These are phyloP conservation scores for Dovyalis caffra DNA, from an alignment of 345 rosid species.

Conservation along the genomic window DNA sequence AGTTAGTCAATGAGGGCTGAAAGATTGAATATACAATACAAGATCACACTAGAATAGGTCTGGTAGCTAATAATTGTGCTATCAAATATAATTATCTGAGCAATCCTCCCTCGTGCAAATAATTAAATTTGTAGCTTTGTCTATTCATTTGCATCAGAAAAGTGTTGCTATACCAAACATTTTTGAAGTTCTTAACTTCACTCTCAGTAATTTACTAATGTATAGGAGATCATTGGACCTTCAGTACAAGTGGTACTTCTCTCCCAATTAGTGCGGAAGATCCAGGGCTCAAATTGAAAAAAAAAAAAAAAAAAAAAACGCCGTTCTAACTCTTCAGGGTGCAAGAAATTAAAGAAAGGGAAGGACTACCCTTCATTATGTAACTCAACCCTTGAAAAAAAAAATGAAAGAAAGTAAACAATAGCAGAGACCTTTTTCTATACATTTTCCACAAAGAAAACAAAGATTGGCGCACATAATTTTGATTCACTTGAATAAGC, in stretches of 20 bases:
- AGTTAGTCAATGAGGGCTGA: constrained; percentile 8
- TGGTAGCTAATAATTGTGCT: background rate
- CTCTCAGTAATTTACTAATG: background rate
- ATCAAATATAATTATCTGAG: background rate
- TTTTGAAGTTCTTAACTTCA: background rate
- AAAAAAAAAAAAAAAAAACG: too few relatives aligned
- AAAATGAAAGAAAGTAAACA: background rate
- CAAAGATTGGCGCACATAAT: background rate
- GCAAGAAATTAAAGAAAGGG: too few relatives aligned
- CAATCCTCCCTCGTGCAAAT: background rate
- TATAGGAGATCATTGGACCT: background rate
- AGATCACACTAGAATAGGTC: background rate
- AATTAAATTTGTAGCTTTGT: background rate
- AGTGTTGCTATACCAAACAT: background rate
- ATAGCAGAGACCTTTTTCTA: background rate
- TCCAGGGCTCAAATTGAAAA: background rate
- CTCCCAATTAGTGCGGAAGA: background rate
- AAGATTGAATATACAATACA: background rate
- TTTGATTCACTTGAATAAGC: background rate
- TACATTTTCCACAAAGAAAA: background rate
- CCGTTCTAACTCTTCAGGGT: background rate
- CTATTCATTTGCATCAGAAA: background rate
- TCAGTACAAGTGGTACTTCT: background rate
- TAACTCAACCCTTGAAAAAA: background rate
- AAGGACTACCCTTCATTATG: too few relatives aligned